Evolutionary conservation across 2,329 filamentous ascomycete species (phyloP), one percentile per base, ranked within the genome.

Genomic region (Hymenoscyphus albidus): DNA sequence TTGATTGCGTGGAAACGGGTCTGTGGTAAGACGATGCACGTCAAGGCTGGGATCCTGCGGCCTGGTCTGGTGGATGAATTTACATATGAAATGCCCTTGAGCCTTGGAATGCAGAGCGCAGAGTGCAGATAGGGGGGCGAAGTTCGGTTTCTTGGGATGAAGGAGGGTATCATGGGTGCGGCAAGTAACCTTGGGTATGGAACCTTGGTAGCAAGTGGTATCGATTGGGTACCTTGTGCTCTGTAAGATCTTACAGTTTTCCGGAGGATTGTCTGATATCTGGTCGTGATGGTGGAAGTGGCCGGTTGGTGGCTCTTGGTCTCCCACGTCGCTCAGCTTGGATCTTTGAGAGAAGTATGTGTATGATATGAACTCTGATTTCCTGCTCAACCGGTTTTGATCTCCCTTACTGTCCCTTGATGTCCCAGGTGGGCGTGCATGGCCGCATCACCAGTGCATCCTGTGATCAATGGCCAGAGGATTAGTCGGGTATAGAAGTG

Each of bases 361-460:
- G 44, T 51, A 51, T 22, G 44, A 9, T n/a, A 51, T 51, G 44
- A n/a, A n/a, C 44, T 27, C 44, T 51, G n/a, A 27, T 12, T 51
- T 51, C 44, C 44, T 51, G 44, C 44, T 51, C 44, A 18, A 51
- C 44, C 7, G 44, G 44, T 51, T 27, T 51, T 51, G n/a, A 51
- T 51, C n/a, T 51, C 44, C 44, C 44, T 51, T 51, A 18, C 13
- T 22, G 44, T 51, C 44, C 44, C 6, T 51, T 18, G 7, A 22
- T 39, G 22, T 58, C 31, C 32, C 31, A 18, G 42, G 54, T 27
- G 27, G 54, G 31, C 54, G 54, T 57, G 54, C 54, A 57, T 57
- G 57, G 57, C 57, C 57, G 57, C 57, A 59, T 59, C 32, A 42
- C 57, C 32, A 42, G 57, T 39, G 57, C 32, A 59, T 59, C 57